Conservation (phyloP, 768 basidiomycete species). For the Tricholoma terreum region DNA sequence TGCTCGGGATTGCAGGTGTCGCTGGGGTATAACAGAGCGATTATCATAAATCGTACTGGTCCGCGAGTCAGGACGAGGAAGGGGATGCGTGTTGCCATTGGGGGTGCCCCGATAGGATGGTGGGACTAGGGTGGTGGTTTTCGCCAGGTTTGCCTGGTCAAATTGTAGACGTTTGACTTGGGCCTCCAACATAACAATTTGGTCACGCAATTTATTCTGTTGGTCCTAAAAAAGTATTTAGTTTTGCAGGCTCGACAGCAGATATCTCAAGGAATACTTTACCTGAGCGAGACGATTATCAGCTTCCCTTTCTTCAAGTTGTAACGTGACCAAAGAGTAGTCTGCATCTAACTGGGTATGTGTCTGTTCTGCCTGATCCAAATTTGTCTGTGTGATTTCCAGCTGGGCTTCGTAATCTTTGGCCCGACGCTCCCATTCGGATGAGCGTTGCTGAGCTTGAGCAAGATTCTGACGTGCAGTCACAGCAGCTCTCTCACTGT, state of each 20-base stretch:
- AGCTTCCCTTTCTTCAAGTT: slow-evolving; percentile 75
- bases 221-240: slow-evolving; percentile 50
- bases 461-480: slow-evolving; percentile 60
- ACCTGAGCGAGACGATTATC: slow-evolving; percentile 69
- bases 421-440: slow-evolving; percentile 79
- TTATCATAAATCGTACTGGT: slow-evolving; percentile 58
- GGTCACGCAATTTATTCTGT: slow-evolving; percentile 65
- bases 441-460: slow-evolving; percentile 73
- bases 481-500: slow-evolving; percentile 56
- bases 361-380: slow-evolving; percentile 67
- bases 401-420: slow-evolving; percentile 67
- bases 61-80: slow-evolving; percentile 72
- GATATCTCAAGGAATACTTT: slow-evolving; percentile 8
- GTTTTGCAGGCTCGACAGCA: not conserved
- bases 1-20: slow-evolving; percentile 32
- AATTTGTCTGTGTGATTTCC: slow-evolving; percentile 52
- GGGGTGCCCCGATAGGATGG: slow-evolving; percentile 37
- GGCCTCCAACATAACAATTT: slow-evolving; percentile 58
- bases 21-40: slow-evolving; percentile 51
- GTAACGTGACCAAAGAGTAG: slow-evolving; percentile 59
- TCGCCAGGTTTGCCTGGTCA: slow-evolving; percentile 40
- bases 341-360: slow-evolving; percentile 70
- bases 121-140: slow-evolving; percentile 22
- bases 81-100: slow-evolving; percentile 43
- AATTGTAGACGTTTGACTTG: slow-evolving; percentile 57